Base-by-base conservation (phyloP, 176 grass and related monocot genomes). In the Panicum miliaceum region DNA sequence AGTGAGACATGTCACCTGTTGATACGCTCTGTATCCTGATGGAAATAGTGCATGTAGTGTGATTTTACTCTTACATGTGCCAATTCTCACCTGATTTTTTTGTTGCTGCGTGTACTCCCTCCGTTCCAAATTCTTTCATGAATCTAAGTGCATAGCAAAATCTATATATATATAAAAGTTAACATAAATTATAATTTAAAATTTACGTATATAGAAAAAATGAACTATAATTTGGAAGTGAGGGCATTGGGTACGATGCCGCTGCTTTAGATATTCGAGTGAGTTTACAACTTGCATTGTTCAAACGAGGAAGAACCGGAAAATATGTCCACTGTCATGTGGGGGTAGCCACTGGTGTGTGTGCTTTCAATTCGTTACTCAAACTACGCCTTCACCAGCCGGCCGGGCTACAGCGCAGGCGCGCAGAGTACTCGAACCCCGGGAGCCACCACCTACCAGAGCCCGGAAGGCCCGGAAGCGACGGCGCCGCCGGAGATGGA, bases 401-500 rank as follows among this genome's bases (percentile, higher is more conserved):
- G 25, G 7, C 52, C 51, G 8, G 1, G 47, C 61, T 15, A 18
- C 64, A 7, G 29, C 40, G 6, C 14, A 2, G 41, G 14, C 11
- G 29, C 40, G 6, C 14, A 2, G 41, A 20, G 54, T 35, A 5
- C 59, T 34, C n/a, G 8, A 64, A 36, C 45, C 57, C 57, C 41
- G 76, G 35, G 27, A 66, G 68, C 61, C 68, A 6, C 51, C 6
- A 78, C 41, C 77, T 2, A 70, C 51, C 27, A 57, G 48, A 68
- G 60, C 61, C 3, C 7, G 26, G 20, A 56, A 38, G 60, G 60
- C 62, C 5, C 7, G 26, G 29, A 59, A 59, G 59, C 58, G 50
- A 72, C 48, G 40, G 68, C 70, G 59, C 37, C 16, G 64, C 25
- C 57, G 34, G 69, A 84, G 72, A 87, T 86, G 86, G 76, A 78